These are phyloP conservation scores for Penicillium sp. DNA, from an alignment of 2,329 filamentous ascomycete genomes.

Conservation along the genomic window DNA sequence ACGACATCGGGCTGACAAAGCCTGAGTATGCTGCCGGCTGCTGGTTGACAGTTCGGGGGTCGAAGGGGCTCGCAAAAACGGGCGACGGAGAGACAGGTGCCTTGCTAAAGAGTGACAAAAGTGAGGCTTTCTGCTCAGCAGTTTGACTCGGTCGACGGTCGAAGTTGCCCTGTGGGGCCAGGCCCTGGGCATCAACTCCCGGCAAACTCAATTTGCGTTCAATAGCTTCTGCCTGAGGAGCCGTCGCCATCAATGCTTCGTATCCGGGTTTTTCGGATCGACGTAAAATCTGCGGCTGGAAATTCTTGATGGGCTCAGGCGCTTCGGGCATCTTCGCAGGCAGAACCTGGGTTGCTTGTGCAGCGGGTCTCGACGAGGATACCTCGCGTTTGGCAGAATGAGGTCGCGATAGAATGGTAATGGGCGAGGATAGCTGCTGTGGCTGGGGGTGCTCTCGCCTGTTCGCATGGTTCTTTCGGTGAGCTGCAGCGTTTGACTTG, in stretches of 20 bases:
- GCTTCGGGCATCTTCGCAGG: constrained; percentile 24
- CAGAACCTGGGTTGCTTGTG: constrained; percentile 14
- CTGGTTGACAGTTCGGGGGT: constrained; percentile 21
- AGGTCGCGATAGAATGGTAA: constrained; percentile 41
- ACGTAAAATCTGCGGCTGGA: constrained; percentile 56
- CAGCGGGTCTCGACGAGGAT: constrained; percentile 15
- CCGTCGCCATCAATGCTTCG: constrained; percentile 26
- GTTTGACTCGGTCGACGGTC: constrained; percentile 45
- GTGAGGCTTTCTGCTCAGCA: constrained; percentile 48
- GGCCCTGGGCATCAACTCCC: constrained; percentile 11
- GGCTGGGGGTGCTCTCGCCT: constrained; percentile 23
- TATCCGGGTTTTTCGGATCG: constrained; percentile 46
- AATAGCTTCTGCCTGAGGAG: constrained; percentile 2
- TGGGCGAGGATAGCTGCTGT: constrained; percentile 33
- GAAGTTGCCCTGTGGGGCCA: constrained; percentile 26
- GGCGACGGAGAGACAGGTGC: constrained; percentile 29
- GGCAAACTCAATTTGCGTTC: constrained; percentile 18
- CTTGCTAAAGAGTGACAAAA: constrained; percentile 65
- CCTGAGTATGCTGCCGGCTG: constrained; percentile 26
- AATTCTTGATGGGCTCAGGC: constrained; percentile 45
- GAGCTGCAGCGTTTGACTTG: constrained; percentile 25
- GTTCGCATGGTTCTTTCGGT: constrained; percentile 25
- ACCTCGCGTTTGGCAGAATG: constrained; percentile 32
- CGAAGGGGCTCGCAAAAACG: constrained; percentile 22
- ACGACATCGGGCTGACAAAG: constrained; percentile 34